phyloP scores from a whole-genome alignment of 345 rosid species.

The Eucalyptus lansdowneana region DNA sequence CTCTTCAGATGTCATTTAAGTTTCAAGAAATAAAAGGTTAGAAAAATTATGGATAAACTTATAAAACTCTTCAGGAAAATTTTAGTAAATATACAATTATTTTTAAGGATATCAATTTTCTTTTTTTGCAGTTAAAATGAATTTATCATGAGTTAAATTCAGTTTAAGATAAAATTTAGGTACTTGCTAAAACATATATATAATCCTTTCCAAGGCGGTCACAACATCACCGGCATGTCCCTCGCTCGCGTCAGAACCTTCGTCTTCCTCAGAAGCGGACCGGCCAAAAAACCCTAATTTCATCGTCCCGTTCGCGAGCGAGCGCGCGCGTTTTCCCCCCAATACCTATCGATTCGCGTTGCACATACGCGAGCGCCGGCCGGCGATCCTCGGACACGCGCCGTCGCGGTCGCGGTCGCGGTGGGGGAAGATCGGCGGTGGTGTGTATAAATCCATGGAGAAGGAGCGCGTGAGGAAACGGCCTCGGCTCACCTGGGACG shows the following conservation, averaged over 20 bases:
- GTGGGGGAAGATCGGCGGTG: not conserved
- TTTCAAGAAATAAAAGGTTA: not conserved
- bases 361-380: not conserved
- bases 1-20: not conserved
- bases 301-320: not conserved
- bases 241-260: not conserved
- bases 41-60: not conserved
- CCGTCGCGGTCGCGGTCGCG: not conserved
- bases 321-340: not conserved
- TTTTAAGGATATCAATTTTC: not conserved
- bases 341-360: not conserved
- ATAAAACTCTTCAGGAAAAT: no score
- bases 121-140: not conserved
- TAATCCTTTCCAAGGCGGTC: not conserved
- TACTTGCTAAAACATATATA: not conserved
- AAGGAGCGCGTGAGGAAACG: not conserved
- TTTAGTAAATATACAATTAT: not conserved
- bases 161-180: not conserved
- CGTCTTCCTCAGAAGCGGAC: not conserved
- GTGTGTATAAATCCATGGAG: not conserved
- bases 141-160: not conserved
- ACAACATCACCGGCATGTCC: not conserved
- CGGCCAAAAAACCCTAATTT: not conserved
- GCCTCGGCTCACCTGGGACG: not conserved
- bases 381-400: not conserved